Evolutionary conservation across 768 basidiomycete genomes (phyloP), one percentile per base, ranked within the genome.

Genomic region (button mushroom (Agaricus bisporus)): DNA sequence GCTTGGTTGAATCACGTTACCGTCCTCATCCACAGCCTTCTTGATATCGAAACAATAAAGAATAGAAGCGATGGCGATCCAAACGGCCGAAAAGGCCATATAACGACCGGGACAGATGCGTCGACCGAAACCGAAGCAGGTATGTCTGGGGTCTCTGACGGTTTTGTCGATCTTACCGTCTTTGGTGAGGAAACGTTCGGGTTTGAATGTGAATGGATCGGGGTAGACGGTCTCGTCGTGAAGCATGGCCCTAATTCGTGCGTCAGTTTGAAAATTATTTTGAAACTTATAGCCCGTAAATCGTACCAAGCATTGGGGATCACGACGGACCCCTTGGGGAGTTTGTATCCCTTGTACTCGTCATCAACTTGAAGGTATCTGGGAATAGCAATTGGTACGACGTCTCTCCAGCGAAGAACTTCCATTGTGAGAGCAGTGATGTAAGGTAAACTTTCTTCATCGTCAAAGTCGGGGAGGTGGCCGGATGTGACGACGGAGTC

Each of bases 131-230:
- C 70, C 71, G 58, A 66, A 72, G 11, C 60, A 61, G 2, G 59
- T 59, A 18, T 63, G 60, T 1, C 59, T 63, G 0, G 68, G 64
- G 44, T 66, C 65, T 25, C 60, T 60, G 25, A 68, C 60, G 4
- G 57, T 58, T 2, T 58, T 49, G 49, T 69, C 62, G 2, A 65
- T 47, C 26, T 63, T 63, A 0, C 66, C 57, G 51, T 70, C 59
- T 11, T 49, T 22, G 18, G 60, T 55, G 11, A 71, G 57, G 55
- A 70, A 76, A 7, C 74, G 70, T 25, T 76, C 74, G 4, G 75
- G 75, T 22, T 68, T 70, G 59, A 77, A 76, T 1, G 43, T 58
- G 41, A 65, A 64, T 12, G 76, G 73, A 41, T 76, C 71, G 1
- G 70, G 69, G 56, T 72, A 76, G 28, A 61, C 61, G 7, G 57